Evolutionary conservation across 2,329 filamentous ascomycete genomes (phyloP).

Genomic region (Helotiales sp.): DNA sequence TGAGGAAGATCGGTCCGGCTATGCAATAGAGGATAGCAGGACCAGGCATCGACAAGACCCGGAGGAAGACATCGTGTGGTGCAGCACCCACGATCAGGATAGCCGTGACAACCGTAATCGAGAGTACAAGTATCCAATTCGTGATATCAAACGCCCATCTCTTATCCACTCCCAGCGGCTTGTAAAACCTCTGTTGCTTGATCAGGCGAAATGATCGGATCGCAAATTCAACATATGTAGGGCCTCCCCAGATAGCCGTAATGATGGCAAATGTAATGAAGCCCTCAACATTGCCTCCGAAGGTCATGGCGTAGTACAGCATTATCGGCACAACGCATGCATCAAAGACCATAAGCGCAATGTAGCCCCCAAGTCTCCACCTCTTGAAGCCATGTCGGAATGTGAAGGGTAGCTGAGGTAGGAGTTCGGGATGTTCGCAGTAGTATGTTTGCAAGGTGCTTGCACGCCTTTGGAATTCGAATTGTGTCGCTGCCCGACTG

Average conservation of each 20-base stretch:
- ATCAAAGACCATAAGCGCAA: constrained; percentile 53
- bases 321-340: constrained; percentile 55
- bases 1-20: constrained; percentile 50
- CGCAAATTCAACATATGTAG: constrained; percentile 59
- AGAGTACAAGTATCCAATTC: constrained; percentile 48
- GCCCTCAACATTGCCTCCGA: constrained; percentile 43
- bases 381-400: constrained; percentile 37
- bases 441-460: constrained; percentile 36
- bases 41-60: constrained; percentile 57
- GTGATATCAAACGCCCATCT: constrained; percentile 58
- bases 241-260: constrained; percentile 59
- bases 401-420: constrained; percentile 36
- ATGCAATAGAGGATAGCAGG: constrained; percentile 56
- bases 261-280: constrained; percentile 56
- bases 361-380: constrained; percentile 38
- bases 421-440: constrained; percentile 32
- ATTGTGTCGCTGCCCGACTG: constrained; percentile 32
- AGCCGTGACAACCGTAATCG: constrained; percentile 55
- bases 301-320: constrained; percentile 57
- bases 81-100: constrained; percentile 57
- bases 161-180: constrained; percentile 52
- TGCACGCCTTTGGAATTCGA: constrained; percentile 32
- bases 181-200: constrained; percentile 54
- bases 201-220: constrained; percentile 55
- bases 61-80: constrained; percentile 54